Conservation (phyloP, 2,329 filamentous ascomycete genomes). For the Exophiala viscosa region DNA sequence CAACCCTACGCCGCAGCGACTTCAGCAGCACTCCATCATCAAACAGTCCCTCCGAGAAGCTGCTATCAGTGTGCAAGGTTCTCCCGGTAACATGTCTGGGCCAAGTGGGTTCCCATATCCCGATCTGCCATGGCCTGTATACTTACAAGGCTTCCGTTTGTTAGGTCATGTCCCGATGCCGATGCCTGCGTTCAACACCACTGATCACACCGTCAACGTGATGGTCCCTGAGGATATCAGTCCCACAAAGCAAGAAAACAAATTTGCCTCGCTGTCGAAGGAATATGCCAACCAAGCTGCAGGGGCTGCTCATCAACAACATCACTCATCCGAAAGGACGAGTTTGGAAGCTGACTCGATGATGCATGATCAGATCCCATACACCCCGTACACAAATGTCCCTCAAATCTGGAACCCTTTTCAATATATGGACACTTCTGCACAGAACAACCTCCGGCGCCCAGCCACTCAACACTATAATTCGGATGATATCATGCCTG, state of each 20-base stretch:
- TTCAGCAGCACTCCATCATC: constrained; percentile 16
- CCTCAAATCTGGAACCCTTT: background rate
- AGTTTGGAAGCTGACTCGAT: constrained; percentile 1
- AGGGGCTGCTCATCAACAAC: background rate
- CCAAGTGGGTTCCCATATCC: constrained; percentile 10
- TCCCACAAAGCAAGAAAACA: constrained; percentile 28
- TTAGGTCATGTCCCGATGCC: constrained; percentile 9
- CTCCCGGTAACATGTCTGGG: constrained; percentile 10
- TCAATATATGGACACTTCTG: background rate
- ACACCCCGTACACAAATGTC: background rate
- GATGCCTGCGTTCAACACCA: background rate
- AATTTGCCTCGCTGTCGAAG: constrained; percentile 18
- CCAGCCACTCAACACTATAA: constrained; percentile 6
- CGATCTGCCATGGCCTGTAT: background rate
- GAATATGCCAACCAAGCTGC: constrained; percentile 2
- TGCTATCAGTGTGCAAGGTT: constrained; percentile 11
- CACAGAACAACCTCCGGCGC: background rate
- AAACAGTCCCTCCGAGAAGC: constrained; percentile 9
- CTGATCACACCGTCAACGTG: constrained; percentile 2
- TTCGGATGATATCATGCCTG: constrained; percentile 6
- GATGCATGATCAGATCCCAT: background rate
- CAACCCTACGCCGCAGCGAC: constrained; percentile 15
- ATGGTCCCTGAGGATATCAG: constrained; percentile 26
- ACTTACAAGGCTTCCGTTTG: constrained; percentile 16
- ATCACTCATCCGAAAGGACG: constrained; percentile 2